Evolutionary conservation across 148 eudicot genomes (phyloP).

Genomic region (Fagopyrum homotropicum): DNA sequence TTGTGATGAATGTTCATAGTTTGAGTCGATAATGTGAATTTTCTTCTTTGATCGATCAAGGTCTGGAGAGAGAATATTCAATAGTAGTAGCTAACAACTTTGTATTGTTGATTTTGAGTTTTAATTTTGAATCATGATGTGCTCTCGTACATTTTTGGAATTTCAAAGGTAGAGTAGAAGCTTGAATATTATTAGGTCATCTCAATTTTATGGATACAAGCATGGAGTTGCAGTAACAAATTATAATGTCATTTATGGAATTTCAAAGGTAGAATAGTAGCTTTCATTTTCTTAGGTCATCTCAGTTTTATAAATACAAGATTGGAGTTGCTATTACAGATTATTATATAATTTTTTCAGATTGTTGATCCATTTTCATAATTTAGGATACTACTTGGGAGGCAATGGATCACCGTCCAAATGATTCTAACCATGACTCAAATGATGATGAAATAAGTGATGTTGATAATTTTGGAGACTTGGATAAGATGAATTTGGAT

Average conservation of each 20-base stretch:
- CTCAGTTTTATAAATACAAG: too few relatives aligned
- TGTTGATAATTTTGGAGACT: constrained; percentile 29
- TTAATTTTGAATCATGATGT: too few relatives aligned
- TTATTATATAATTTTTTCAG: background rate
- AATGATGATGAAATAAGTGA: constrained; percentile 27
- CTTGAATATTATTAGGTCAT: too few relatives aligned
- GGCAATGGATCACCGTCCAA: constrained; percentile 25
- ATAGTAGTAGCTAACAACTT: background rate
- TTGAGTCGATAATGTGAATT: background rate
- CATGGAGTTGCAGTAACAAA: too few relatives aligned
- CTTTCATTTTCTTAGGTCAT: too few relatives aligned
- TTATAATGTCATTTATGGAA: too few relatives aligned
- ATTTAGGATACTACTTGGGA: background rate
- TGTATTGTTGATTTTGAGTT: background rate
- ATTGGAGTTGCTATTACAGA: background rate
- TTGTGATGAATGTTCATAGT: background rate
- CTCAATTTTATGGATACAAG: too few relatives aligned
- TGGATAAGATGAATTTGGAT: constrained; percentile 35
- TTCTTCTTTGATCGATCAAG: too few relatives aligned
- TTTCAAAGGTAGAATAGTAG: too few relatives aligned
- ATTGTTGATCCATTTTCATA: background rate
- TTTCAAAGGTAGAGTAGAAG: too few relatives aligned
- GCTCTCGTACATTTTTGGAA: background rate
- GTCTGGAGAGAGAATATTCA: too few relatives aligned
- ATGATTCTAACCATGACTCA: constrained; percentile 14